Conservation (phyloP, 805 yeast genomes). For the Torulaspora maleeae region DNA sequence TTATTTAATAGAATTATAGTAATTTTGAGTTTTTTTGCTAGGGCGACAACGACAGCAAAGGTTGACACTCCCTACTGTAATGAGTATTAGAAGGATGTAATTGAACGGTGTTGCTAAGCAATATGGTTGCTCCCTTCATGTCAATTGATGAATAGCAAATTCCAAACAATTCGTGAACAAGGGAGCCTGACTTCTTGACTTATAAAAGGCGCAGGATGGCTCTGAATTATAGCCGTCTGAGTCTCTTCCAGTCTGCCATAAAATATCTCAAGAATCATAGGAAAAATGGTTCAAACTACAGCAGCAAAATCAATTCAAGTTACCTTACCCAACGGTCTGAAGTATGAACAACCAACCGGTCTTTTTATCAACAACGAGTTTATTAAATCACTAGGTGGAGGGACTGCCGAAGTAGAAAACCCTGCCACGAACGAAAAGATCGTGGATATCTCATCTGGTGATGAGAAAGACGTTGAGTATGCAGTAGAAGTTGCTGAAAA, state of each 20-base stretch:
- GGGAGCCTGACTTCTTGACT: no score
- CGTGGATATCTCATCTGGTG: constrained; percentile 53
- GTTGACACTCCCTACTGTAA: background rate
- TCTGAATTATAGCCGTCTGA: no score
- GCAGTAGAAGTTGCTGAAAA: constrained; percentile 65
- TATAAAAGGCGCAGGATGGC: no score
- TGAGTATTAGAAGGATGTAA: background rate
- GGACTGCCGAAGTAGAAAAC: constrained; percentile 50
- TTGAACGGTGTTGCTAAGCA: background rate
- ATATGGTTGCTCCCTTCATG: background rate
- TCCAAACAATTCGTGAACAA: no score
- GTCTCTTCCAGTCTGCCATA: background rate
- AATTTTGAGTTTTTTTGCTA: background rate
- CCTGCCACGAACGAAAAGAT: constrained; percentile 64
- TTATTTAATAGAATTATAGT: background rate
- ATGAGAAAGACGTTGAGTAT: constrained; percentile 58
- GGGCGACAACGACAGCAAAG: background rate
- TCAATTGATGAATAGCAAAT: background rate
- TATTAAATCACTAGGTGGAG: constrained; percentile 50
- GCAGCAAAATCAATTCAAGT: constrained; percentile 39
- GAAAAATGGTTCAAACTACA: constrained; percentile 10
- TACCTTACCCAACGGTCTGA: constrained; percentile 59
- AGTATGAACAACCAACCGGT: constrained; percentile 79
- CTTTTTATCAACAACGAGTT: constrained; percentile 85
- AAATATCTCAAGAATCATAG: background rate